Percentiles rank a stretch among this genome's conserved stretches.
Conservation (phyloP, 164 flowering plant genomes). For the Magnolia changhungtana region DNA sequence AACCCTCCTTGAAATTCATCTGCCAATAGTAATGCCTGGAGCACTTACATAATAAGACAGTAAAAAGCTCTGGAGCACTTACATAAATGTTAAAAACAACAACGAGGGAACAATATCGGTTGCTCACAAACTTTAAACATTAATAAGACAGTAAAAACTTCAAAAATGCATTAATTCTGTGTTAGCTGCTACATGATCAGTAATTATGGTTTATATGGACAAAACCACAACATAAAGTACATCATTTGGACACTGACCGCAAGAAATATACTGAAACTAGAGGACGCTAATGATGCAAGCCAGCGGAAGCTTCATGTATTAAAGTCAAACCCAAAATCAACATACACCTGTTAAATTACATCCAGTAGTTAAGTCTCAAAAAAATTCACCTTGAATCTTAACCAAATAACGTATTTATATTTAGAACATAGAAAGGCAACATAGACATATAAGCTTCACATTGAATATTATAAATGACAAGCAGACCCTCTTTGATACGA, state of each 20-base stretch:
- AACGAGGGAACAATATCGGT: background rate
- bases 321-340: slow-evolving; percentile 16
- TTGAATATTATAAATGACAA: background rate
- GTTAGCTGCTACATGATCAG: background rate
- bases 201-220: background rate
- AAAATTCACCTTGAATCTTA: background rate
- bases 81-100: background rate
- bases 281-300: slow-evolving; percentile 32
- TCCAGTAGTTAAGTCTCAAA: background rate
- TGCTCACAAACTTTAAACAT: background rate
- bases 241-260: slow-evolving; percentile 44
- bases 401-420: background rate
- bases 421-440: background rate
- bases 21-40: slow-evolving; percentile 1
- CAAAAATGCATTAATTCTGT: background rate
- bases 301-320: slow-evolving; percentile 46
- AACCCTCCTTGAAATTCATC: slow-evolving; percentile 4
- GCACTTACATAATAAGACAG: no score
- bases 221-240: background rate
- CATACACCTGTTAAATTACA: background rate
- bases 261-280: slow-evolving; percentile 39
- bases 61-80: background rate
- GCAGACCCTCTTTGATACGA: background rate
- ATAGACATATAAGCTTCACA: background rate
- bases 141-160: background rate